Base-by-base conservation (phyloP, 2,329 filamentous ascomycete genomes). In the Alternaria metachromatica region DNA sequence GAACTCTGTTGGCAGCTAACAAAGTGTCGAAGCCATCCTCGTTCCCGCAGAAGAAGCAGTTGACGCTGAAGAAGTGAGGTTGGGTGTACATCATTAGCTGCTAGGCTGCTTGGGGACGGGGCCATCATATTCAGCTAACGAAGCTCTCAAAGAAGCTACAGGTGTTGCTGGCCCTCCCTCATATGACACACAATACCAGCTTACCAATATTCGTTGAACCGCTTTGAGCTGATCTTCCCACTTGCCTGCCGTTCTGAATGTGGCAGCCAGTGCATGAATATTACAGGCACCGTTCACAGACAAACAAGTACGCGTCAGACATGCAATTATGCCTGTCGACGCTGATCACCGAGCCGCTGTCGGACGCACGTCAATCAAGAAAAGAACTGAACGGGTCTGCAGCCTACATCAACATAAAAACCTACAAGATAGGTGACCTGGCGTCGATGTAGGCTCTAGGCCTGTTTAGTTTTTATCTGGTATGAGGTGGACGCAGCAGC, bases 1-100 rank as follows among this genome's bases (percentile, higher is more conserved):
- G 75, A 26, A 80, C 80, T 44, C 72, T 81, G 69, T 54, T 78
- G 37, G 66, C 68, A 58, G 51, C 67, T 23, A 61, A 55, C 15
- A 64, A 69, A 11, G 44, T 58, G 11, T n/a, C 61, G 11, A 50
- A 68, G 21, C 26, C 56, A 25, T 58, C 33, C 6, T 45, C 68
- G 3, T 21, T 13, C 9, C 46, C 70, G 23, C 59, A 56, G 21
- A 71, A 67, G 61, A 67, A 71, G 54, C 66, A 71, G 43, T 44
- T 46, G n/a, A 41, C 10, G 21, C 13, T 59, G 25, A 58, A 62
- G 10, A 45, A 33, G 20, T 62, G 43, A 30, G n/a, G 41, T 15
- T 54, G 23, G 50, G 15, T 25, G 25, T 21, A 45, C 28, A 33
- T 20, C 15, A 3, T 15, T 28, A 25, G 23, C 41, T 46, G 12